A percentile compares a stretch with the other conserved stretches of the same genome.
These are phyloP conservation scores for Nannizziopsis barbatae DNA, from an alignment of 2,329 filamentous ascomycete species.

Conservation along the genomic window DNA sequence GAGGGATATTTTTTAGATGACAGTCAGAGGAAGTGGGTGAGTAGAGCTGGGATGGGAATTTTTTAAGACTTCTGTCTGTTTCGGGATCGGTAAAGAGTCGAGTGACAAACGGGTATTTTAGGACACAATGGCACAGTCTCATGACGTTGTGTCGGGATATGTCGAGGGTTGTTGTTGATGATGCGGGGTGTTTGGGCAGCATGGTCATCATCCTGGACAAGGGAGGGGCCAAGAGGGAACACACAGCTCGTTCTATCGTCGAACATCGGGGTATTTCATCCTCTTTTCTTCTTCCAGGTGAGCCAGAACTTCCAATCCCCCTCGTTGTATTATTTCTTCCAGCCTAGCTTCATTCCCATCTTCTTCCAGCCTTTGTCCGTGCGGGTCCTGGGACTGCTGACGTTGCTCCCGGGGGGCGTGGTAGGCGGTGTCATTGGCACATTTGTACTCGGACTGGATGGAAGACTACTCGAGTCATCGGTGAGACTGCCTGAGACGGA, in stretches of 20 bases:
- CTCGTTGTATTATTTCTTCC: conserved; percentile 27
- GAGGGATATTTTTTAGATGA: conserved; percentile 2
- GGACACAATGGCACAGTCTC: not conserved
- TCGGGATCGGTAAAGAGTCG: not conserved
- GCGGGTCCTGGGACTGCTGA: conserved; percentile 32
- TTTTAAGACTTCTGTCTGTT: not conserved
- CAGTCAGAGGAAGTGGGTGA: not conserved
- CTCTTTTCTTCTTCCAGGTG: not conserved
- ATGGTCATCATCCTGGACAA: not conserved
- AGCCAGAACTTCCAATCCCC: not conserved
- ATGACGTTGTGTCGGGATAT: not conserved
- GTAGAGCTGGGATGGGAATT: not conserved
- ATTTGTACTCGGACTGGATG: conserved; percentile 32
- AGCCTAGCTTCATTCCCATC: conserved; percentile 41
- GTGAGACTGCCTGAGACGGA: conserved; percentile 31
- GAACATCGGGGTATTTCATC: not conserved
- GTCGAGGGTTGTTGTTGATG: not conserved
- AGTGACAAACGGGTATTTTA: not conserved
- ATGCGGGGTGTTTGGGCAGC: conserved; percentile 1
- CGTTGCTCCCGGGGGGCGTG: conserved; percentile 39
- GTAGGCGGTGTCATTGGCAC: conserved; percentile 43
- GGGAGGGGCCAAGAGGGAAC: not conserved
- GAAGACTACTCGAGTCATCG: conserved; percentile 37
- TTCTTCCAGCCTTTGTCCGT: conserved; percentile 43
- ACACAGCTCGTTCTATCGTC: not conserved